A percentile compares a stretch with the other conserved stretches of the same genome.
Conservation (phyloP, 768 basidiomycete species). For the Hirschioporus abietinus region DNA sequence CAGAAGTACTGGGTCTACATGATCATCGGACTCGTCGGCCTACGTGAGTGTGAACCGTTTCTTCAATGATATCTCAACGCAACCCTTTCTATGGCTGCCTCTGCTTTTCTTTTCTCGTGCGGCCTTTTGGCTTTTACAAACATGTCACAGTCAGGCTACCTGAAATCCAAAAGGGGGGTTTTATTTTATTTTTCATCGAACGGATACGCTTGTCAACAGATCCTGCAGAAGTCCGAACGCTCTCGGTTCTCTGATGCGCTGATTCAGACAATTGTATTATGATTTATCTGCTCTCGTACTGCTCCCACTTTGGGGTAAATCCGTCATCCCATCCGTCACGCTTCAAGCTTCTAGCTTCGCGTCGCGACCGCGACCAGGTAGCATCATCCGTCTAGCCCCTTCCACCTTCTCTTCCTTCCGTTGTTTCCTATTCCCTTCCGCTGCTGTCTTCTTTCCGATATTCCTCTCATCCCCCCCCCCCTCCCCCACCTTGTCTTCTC, state of each 20-base stretch:
- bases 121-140: too few species aligned
- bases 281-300: too few species aligned
- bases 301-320: neutral
- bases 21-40: constrained; percentile 46
- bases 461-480: neutral
- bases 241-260: too few species aligned
- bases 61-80: neutral
- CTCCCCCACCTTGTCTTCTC: neutral
- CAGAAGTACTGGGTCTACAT: constrained; percentile 93
- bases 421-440: neutral
- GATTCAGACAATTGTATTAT: too few species aligned
- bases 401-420: neutral
- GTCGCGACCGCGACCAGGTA: neutral
- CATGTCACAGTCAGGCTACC: too few species aligned
- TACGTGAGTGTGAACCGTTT: constrained; percentile 48
- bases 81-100: too few species aligned
- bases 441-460: neutral
- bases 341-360: neutral
- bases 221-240: too few species aligned
- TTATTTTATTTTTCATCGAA: too few species aligned
- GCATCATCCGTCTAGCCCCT: neutral
- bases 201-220: too few species aligned
- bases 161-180: too few species aligned
- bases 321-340: neutral
- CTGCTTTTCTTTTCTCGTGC: too few species aligned